Evolutionary conservation across 148 eudicot species (phyloP).

Genomic region (Spergularia bocconei): DNA sequence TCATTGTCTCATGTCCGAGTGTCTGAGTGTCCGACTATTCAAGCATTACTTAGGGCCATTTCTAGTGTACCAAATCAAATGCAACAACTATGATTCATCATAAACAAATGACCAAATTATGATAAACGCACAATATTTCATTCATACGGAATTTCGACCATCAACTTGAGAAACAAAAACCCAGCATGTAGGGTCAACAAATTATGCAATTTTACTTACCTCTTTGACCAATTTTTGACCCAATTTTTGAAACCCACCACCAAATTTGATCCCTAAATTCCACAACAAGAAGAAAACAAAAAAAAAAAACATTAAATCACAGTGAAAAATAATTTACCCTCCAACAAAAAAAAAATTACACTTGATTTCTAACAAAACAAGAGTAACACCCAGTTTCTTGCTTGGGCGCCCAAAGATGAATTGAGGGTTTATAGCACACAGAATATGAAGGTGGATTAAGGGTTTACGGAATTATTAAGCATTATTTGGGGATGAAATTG

Average conservation of each 20-base stretch:
- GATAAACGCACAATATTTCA: background rate
- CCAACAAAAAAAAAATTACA: background rate
- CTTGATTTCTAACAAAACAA: no score
- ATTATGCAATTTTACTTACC: background rate
- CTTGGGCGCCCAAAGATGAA: no score
- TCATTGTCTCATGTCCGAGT: background rate
- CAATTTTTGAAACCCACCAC: background rate
- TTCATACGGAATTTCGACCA: conserved; percentile 8
- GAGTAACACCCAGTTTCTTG: no score
- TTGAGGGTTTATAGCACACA: no score
- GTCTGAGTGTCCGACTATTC: no score
- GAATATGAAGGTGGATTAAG: no score
- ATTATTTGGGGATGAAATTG: no score
- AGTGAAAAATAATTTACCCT: background rate
- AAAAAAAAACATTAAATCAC: background rate
- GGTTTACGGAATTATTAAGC: no score
- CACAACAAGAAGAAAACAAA: background rate
- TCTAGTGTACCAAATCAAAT: background rate
- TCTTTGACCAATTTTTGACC: conserved; percentile 6
- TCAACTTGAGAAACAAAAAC: conserved; percentile 6
- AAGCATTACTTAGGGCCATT: no score
- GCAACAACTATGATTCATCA: background rate
- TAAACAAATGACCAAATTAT: conserved; percentile 1
- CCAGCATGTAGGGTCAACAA: conserved; percentile 14
- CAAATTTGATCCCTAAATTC: background rate